Evolutionary conservation across 75 land plant species (phyloP).

Genomic region (Cupressus sempervirens): DNA sequence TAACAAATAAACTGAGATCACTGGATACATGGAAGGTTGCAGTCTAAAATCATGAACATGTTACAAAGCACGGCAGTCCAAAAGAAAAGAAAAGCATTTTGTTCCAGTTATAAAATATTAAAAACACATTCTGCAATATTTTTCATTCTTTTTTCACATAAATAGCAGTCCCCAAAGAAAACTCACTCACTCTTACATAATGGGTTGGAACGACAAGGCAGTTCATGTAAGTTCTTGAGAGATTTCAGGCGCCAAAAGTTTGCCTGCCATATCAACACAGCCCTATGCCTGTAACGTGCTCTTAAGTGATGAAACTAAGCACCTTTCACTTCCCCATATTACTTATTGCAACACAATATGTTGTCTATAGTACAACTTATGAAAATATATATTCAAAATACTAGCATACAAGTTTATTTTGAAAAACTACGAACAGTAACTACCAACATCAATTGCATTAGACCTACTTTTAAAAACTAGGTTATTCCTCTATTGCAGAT

Average conservation of each 20-base stretch:
- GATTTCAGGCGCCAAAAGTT: neutral
- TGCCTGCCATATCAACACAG: neutral
- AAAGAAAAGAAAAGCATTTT: neutral
- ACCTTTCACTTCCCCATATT: neutral
- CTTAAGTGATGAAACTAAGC: neutral
- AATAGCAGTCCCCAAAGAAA: neutral
- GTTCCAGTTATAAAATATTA: too few relatives aligned
- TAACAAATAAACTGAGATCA: neutral
- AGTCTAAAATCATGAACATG: neutral
- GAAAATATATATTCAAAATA: neutral
- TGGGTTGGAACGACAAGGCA: neutral
- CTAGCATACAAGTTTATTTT: neutral
- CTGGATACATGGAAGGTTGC: neutral
- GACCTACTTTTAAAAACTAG: neutral
- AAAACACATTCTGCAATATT: neutral
- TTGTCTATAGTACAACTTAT: neutral
- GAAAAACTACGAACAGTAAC: neutral
- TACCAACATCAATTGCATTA: neutral
- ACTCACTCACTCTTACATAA: neutral
- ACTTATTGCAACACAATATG: neutral
- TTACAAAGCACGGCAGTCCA: neutral
- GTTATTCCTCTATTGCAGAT: neutral
- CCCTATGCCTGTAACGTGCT: neutral
- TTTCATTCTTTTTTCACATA: neutral
- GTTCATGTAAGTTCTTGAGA: neutral